Evolutionary conservation across 2,329 filamentous ascomycete species (phyloP).

Genomic region (Fusarium citri): DNA sequence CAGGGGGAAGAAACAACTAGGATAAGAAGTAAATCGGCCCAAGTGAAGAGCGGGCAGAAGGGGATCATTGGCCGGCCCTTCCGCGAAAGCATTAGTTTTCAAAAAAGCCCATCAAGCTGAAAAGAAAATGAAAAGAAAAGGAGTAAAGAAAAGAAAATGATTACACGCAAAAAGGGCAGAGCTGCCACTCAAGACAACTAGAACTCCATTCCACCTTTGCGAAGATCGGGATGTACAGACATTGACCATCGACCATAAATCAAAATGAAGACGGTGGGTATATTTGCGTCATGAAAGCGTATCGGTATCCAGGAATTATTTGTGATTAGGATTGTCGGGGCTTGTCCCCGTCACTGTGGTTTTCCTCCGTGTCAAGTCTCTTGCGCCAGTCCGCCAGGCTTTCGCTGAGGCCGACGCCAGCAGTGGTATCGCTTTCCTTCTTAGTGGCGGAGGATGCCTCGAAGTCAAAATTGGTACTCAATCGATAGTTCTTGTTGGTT

Average conservation of each 20-base stretch:
- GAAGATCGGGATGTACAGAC: slow-evolving; percentile 44
- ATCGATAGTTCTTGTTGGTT: slow-evolving; percentile 92
- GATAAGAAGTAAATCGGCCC: slow-evolving; percentile 28
- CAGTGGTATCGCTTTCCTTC: slow-evolving; percentile 58
- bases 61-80: slow-evolving; percentile 5
- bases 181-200: slow-evolving; percentile 32
- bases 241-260: slow-evolving; percentile 37
- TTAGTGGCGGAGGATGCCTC: slow-evolving; percentile 63
- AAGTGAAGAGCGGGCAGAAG: slow-evolving; percentile 22
- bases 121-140: slow-evolving; percentile 29
- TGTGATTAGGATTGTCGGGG: slow-evolving; percentile 43
- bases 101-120: slow-evolving; percentile 19
- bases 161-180: slow-evolving; percentile 31
- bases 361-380: slow-evolving; percentile 71
- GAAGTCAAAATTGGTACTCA: slow-evolving; percentile 91
- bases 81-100: slow-evolving; percentile 25
- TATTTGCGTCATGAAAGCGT: slow-evolving; percentile 51
- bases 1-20: slow-evolving; percentile 35
- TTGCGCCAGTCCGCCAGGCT: slow-evolving; percentile 85
- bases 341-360: slow-evolving; percentile 47
- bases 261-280: slow-evolving; percentile 47
- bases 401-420: slow-evolving; percentile 68
- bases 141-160: slow-evolving; percentile 33
- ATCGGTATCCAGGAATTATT: slow-evolving; percentile 42
- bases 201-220: slow-evolving; percentile 47